These are phyloP conservation scores for Carex parvula DNA, from an alignment of 176 grass and related monocot species.

Conservation along the genomic window DNA sequence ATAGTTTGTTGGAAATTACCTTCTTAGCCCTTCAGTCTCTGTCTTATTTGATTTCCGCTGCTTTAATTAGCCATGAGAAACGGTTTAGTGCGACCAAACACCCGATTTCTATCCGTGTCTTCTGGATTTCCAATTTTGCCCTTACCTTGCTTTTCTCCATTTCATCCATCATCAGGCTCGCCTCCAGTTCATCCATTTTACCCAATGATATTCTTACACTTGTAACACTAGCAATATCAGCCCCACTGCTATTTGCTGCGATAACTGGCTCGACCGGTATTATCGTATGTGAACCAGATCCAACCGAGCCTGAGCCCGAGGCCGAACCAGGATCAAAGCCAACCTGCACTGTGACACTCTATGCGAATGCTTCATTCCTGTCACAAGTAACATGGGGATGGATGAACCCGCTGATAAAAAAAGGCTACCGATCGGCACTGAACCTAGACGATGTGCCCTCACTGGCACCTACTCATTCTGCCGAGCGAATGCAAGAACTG, in stretches of 20 bases:
- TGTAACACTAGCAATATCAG: constrained; percentile 41
- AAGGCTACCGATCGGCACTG: constrained; percentile 45
- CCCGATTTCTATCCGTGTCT: constrained; percentile 58
- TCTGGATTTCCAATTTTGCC: constrained; percentile 47
- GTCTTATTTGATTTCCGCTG: constrained; percentile 43
- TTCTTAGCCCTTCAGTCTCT: constrained; percentile 68
- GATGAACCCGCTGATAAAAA: constrained; percentile 79
- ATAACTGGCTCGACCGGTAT: constrained; percentile 40
- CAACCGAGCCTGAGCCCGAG: not conserved
- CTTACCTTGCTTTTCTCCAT: constrained; percentile 49
- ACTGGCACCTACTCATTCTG: constrained; percentile 48
- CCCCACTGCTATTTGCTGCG: constrained; percentile 46
- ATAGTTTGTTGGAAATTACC: constrained; percentile 25
- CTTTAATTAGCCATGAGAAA: constrained; percentile 53
- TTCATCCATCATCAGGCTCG: constrained; percentile 42
- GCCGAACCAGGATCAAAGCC: not conserved
- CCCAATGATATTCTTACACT: constrained; percentile 50
- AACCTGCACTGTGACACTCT: constrained; percentile 41
- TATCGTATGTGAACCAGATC: not conserved
- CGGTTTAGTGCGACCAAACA: constrained; percentile 45
- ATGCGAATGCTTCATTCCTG: constrained; percentile 45
- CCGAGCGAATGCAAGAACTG: constrained; percentile 62
- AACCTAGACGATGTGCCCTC: constrained; percentile 61
- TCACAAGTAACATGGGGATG: constrained; percentile 63
- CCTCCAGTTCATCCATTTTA: constrained; percentile 5